Conservation (phyloP, 108 stramenopile species). For the Skeletonema tropicum region DNA sequence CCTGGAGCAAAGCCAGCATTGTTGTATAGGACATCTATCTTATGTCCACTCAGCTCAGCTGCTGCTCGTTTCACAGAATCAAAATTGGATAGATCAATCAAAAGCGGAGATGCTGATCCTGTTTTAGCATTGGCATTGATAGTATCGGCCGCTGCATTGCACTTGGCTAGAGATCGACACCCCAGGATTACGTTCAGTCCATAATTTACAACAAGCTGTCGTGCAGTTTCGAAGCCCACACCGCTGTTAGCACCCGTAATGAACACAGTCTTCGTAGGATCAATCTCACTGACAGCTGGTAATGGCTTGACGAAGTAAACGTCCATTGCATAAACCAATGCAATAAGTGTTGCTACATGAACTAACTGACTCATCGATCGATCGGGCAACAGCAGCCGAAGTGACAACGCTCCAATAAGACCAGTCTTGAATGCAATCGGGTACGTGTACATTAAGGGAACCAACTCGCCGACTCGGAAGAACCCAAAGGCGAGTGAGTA, state of each 20-base stretch:
- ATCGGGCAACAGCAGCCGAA: background rate
- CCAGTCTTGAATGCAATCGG: background rate
- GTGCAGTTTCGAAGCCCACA: slow-evolving; percentile 70
- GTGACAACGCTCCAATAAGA: slow-evolving; percentile 21
- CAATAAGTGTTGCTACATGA: slow-evolving; percentile 14
- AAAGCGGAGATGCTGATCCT: slow-evolving; percentile 21
- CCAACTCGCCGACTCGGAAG: slow-evolving; percentile 30
- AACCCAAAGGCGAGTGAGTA: slow-evolving; percentile 32
- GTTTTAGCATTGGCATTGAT: slow-evolving; percentile 10
- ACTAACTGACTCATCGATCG: slow-evolving; percentile 13
- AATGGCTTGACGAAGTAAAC: slow-evolving; percentile 25
- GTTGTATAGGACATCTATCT: slow-evolving; percentile 32
- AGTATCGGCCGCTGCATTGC: slow-evolving; percentile 19
- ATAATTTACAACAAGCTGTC: slow-evolving; percentile 44
- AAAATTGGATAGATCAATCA: slow-evolving; percentile 36
- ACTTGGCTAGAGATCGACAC: slow-evolving; percentile 36
- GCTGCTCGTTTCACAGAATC: slow-evolving; percentile 40
- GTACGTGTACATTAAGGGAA: slow-evolving; percentile 1
- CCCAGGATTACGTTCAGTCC: slow-evolving; percentile 40
- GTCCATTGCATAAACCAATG: slow-evolving; percentile 24
- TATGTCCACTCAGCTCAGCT: slow-evolving; percentile 1
- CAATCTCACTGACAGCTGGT: background rate
- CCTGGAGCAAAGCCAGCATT: slow-evolving; percentile 39
- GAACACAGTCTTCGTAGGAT: slow-evolving; percentile 49
- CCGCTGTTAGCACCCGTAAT: slow-evolving; percentile 87